Base-by-base conservation (phyloP, 192 early-diverging fungal genomes). In the Radiomyces spectabilis region DNA sequence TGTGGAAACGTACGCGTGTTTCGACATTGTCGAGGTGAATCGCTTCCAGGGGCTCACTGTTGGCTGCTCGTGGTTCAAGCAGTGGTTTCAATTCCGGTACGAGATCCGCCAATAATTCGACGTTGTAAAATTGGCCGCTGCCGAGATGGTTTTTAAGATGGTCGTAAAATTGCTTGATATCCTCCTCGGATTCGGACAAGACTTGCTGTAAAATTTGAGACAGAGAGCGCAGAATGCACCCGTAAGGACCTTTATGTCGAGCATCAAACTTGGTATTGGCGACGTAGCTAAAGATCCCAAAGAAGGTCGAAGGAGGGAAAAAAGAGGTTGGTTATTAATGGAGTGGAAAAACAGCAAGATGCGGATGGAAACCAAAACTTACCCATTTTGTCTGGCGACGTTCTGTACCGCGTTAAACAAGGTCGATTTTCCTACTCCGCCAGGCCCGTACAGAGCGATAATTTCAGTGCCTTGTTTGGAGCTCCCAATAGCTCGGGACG, bases 171-270 rank as follows among this genome's bases (percentile, higher is more conserved):
- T 21, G 25, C 5, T 32, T 45, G 21, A 54, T 61, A 40, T 61
- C 59, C 8, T 58, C 64, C 16, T 46, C 50, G 0, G 64, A 59
- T 47, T 66, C 57, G 4, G 64, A 59, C 34, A 66, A 38, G n/a
- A 66, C 54, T 49, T 66, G 64, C 22, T 58, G 56, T 24, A 66
- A 22, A 4, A 66, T 59, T 39, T 59, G 56, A 22, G 64, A 66
- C 13, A 66, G 21, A 34, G 48, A 66, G 18, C 44, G 51, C 13
- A 58, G 42, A 21, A 66, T 59, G 24, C 57, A 66, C 13, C 56
- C 50, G 41, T 59, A 66, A 29, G 64, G 64, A 33, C 41, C 47
- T 54, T 55, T 44, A 9, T 58, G 57, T 18, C 64, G 51, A 18
- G 38, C 39, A 43, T 66, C 64, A 38, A 59, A 66, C 37, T 66